Base-by-base conservation (phyloP, 495 filamentous ascomycete species). In the Geoglossum glabrum region DNA sequence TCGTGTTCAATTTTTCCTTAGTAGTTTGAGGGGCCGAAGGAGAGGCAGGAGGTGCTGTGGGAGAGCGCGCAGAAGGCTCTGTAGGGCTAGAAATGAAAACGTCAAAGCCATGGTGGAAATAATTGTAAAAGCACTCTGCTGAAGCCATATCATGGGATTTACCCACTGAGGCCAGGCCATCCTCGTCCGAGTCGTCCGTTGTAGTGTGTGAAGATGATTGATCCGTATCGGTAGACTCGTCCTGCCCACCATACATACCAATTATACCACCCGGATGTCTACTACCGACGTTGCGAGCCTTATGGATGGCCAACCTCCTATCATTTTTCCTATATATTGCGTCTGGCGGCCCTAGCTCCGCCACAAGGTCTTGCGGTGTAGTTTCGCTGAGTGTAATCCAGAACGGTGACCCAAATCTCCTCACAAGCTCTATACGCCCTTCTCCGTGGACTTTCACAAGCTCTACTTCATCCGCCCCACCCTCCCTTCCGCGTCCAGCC, bases 321-420 rank as follows among this genome's bases (percentile, higher is more conserved):
- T 95, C 90, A 66, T 87, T 86, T 74, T 95, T 97, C 61, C 86
- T 77, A 68, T 95, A 94, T 36, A 93, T 93, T 21, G 89, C 86
- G 70, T 94, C 88, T n/a, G 92, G 92, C 3, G 92, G 86, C 0
- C 92, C 92, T 28, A 98, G 79, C 60, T 94, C 89, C 40, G 83
- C 79, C 25, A 96, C 78, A 4, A 98, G 72, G 61, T 96, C 89
- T 71, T 98, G 92, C 0, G 86, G 83, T 9, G 85, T 88, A 0
- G 89, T 95, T 63, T 87, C 77, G 55, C 85, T 84, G 0, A 98
- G 71, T 0, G 68, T 76, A 40, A 97, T 81, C 67, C 74, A 76
- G 52, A 89, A 78, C 0, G 76, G 72, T 13, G 73, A 72, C 59
- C 72, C 74, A 27, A 75, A 73, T 56, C 78, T 70, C 59, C 88